These are phyloP conservation scores for Lenwebbia sp. DNA, from an alignment of 345 rosid genomes.

Conservation along the genomic window DNA sequence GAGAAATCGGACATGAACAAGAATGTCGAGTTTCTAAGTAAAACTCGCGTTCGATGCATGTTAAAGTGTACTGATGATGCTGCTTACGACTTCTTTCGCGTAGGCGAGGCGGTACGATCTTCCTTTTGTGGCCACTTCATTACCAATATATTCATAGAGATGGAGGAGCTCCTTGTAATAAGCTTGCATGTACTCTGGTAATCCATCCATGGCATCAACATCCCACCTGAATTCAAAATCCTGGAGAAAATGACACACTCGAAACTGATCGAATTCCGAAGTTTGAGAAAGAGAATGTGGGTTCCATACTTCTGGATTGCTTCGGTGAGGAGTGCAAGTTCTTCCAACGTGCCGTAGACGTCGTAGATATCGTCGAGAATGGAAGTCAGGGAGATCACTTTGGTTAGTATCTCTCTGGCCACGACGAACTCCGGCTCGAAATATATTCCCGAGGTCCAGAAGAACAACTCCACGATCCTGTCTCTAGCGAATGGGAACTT, in stretches of 20 bases:
- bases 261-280: not conserved
- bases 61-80: not conserved
- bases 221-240: not conserved
- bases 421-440: constrained; percentile 3
- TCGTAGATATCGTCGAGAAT: not conserved
- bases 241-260: not conserved
- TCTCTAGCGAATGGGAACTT: constrained; percentile 14
- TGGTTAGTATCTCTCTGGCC: not conserved
- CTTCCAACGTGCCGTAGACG: not conserved
- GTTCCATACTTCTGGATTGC: not conserved
- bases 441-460: constrained; percentile 3
- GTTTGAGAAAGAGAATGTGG: not conserved
- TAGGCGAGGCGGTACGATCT: not conserved
- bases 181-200: not conserved
- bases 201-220: not conserved
- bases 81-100: not conserved
- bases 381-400: not conserved
- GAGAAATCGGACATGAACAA: not conserved
- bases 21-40: not conserved
- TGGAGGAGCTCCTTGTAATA: not conserved
- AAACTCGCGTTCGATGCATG: not conserved
- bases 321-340: not conserved
- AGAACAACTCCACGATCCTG: constrained; percentile 3
- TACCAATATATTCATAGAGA: not conserved
- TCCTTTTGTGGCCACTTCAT: not conserved